Evolutionary conservation across 495 filamentous ascomycete species (phyloP).

Genomic region (Pseudevernia furfuracea): DNA sequence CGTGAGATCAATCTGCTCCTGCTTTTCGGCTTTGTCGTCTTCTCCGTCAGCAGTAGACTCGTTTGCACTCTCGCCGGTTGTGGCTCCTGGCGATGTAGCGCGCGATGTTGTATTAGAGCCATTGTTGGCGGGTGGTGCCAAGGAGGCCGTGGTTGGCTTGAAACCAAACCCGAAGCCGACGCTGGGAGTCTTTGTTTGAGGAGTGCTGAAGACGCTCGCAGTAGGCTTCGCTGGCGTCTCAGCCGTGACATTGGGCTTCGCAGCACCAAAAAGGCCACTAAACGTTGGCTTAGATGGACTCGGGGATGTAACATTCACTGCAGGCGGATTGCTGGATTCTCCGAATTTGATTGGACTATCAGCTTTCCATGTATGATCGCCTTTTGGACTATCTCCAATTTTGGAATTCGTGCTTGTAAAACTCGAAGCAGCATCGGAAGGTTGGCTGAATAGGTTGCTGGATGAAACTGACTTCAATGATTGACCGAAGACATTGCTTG

Average conservation of each 20-base stretch:
- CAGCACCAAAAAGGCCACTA: slow-evolving; percentile 38
- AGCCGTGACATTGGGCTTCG: slow-evolving; percentile 29
- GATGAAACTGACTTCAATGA: neutral
- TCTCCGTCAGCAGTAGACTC: slow-evolving; percentile 42
- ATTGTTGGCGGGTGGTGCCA: slow-evolving; percentile 35
- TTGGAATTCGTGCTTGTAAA: slow-evolving; percentile 20
- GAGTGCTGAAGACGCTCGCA: slow-evolving; percentile 29
- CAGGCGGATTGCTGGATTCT: slow-evolving; percentile 24
- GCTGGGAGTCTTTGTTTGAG: slow-evolving; percentile 24
- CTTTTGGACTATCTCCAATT: slow-evolving; percentile 2
- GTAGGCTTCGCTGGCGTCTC: slow-evolving; percentile 24
- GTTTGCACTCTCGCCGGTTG: slow-evolving; percentile 42
- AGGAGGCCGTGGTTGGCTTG: slow-evolving; percentile 29
- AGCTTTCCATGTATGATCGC: slow-evolving; percentile 46
- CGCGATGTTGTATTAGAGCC: slow-evolving; percentile 42
- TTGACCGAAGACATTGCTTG: slow-evolving; percentile 22
- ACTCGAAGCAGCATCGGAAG: slow-evolving; percentile 30
- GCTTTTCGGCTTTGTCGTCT: slow-evolving; percentile 36
- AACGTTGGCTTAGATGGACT: slow-evolving; percentile 33
- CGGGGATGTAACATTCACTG: slow-evolving; percentile 29
- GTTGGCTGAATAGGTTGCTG: slow-evolving; percentile 1
- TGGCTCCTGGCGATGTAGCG: slow-evolving; percentile 54
- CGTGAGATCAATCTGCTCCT: slow-evolving; percentile 57
- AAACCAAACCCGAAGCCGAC: slow-evolving; percentile 31
- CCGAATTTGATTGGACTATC: slow-evolving; percentile 46